A percentile compares a stretch with the other conserved stretches of the same genome.
Conservation (phyloP, 257 asterid species). For the Forsythia viridissima region DNA sequence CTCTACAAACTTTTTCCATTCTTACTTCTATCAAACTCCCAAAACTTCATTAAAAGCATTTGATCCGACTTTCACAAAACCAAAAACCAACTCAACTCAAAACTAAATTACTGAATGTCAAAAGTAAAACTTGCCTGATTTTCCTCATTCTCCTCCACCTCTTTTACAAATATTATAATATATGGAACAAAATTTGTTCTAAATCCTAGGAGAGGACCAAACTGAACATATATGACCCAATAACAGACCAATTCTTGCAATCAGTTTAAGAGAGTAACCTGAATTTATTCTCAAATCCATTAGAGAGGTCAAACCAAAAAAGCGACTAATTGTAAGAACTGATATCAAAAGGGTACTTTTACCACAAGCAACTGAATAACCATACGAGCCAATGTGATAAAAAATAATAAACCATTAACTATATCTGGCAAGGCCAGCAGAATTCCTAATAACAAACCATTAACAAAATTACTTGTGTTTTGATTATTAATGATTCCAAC, state of each 20-base stretch:
- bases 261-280: background rate
- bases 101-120: background rate
- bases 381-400: background rate
- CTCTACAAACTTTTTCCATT: background rate
- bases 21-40: background rate
- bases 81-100: background rate
- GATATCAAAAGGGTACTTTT: background rate
- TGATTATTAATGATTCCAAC: slow-evolving; percentile 4
- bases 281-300: slow-evolving; percentile 2
- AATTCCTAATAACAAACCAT: background rate
- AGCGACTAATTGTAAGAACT: too few species aligned
- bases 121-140: slow-evolving; percentile 2
- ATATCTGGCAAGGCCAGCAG: background rate
- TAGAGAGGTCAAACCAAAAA: slow-evolving; percentile 4
- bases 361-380: background rate
- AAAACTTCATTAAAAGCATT: background rate
- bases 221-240: background rate
- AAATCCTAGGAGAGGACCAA: slow-evolving; percentile 23
- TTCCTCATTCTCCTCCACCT: slow-evolving; percentile 6
- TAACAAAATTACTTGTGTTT: background rate
- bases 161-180: background rate
- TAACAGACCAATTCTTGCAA: background rate
- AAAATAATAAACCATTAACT: background rate
- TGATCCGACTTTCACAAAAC: background rate
- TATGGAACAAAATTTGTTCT: background rate